These are phyloP conservation scores for Sherardia arvensis DNA, from an alignment of 257 asterid species.

Conservation along the genomic window DNA sequence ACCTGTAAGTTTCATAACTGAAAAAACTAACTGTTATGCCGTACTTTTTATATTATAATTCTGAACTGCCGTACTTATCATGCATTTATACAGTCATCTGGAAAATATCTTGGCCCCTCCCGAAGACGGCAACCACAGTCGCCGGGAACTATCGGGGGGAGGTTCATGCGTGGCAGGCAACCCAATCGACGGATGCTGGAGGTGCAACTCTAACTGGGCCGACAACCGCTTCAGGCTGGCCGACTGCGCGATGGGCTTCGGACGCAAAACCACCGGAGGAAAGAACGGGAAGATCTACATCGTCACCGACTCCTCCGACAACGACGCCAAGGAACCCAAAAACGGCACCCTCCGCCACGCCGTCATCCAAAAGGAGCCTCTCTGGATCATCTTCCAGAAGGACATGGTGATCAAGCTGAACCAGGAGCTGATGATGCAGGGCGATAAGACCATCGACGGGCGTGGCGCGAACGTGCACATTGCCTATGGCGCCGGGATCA, in stretches of 20 bases:
- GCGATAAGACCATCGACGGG: constrained; percentile 28
- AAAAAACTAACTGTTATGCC: too few species aligned
- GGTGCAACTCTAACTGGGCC: constrained; percentile 26
- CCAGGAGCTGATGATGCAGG: constrained; percentile 16
- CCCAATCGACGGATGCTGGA: constrained; percentile 28
- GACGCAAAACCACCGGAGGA: constrained; percentile 20
- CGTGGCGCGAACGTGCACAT: constrained; percentile 23
- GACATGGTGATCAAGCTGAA: constrained; percentile 16
- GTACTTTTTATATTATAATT: too few species aligned
- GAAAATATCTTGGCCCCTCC: too few species aligned
- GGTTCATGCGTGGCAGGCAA: constrained; percentile 23
- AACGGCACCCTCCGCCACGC: constrained; percentile 31
- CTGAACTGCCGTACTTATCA: too few species aligned
- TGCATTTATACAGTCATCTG: too few species aligned
- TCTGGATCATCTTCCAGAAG: constrained; percentile 24
- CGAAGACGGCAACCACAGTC: too few species aligned
- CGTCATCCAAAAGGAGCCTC: constrained; percentile 23
- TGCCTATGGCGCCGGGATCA: too few species aligned
- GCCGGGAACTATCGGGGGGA: too few species aligned
- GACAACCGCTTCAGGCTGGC: constrained; percentile 14
- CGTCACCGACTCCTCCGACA: constrained; percentile 21
- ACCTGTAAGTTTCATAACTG: constrained; percentile 28
- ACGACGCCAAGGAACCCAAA: too few species aligned
- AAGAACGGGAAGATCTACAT: constrained; percentile 18
- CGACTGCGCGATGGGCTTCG: constrained; percentile 25